These are phyloP conservation scores for Lichtheimia ramosa DNA, from an alignment of 371 early-diverging fungal species.

Conservation along the genomic window DNA sequence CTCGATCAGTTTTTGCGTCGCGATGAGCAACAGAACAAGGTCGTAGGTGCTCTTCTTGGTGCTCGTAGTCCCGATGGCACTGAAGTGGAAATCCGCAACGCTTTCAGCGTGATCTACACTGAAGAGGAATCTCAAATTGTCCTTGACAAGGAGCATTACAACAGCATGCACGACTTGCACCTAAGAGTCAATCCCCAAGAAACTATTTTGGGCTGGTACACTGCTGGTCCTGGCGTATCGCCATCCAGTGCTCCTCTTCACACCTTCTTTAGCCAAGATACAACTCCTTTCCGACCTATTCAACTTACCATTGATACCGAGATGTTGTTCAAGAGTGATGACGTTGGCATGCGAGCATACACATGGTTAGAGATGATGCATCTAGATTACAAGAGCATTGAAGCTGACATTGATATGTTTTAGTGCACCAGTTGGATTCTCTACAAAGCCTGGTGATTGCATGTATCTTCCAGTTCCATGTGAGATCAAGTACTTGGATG, in stretches of 20 bases:
- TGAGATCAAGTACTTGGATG: constrained; percentile 85
- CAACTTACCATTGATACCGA: constrained; percentile 88
- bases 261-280: constrained; percentile 84
- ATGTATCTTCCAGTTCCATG: constrained; percentile 87
- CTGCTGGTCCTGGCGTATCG: constrained; percentile 71
- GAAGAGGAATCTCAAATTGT: constrained; percentile 66
- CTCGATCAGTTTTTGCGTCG: constrained; percentile 91
- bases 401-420: not conserved
- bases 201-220: constrained; percentile 92
- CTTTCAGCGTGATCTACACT: constrained; percentile 83
- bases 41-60: constrained; percentile 89
- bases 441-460: constrained; percentile 69
- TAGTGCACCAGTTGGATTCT: constrained; percentile 75
- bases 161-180: constrained; percentile 83
- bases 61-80: constrained; percentile 82
- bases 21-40: constrained; percentile 77
- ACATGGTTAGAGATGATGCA: constrained; percentile 48
- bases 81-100: constrained; percentile 85
- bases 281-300: constrained; percentile 79
- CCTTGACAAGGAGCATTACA: constrained; percentile 90
- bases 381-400: not conserved
- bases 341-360: constrained; percentile 78
- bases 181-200: constrained; percentile 89
- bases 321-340: constrained; percentile 60
- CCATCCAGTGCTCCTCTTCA: constrained; percentile 83